Base-by-base conservation (phyloP, 139 green algal genomes). In the Tetradesmus lagerheimii region DNA sequence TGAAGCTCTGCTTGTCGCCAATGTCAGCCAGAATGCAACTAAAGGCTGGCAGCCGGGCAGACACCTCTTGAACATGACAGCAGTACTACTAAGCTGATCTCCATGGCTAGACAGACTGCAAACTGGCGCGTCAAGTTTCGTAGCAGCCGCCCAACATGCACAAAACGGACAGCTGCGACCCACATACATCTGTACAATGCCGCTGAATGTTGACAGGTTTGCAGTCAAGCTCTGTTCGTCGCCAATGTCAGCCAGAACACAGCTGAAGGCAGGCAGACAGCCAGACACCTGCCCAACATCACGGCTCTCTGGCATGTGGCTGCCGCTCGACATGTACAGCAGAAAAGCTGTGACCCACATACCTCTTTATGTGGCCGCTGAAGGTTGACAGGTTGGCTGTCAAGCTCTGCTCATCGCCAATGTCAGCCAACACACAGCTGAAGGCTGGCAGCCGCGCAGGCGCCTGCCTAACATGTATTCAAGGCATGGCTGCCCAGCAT, bases 191-290 rank as follows among this genome's bases (percentile, higher is more conserved):
- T 99, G 98, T n/a, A n/a, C n/a, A n/a, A n/a, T n/a, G 29, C 96
- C 97, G n/a, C 91, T 96, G 91, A 99, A 99, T 11, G 98, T 99
- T 4, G 98, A 99, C 62, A 99, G 91, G 83, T 93, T 98, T 80
- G 97, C 94, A 0, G 93, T 95, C 12, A 99, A 94, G 79, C 93
- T 97, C 84, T 96, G 94, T 85, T 95, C 93, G 71, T 98, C 96
- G 0, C 97, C 97, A 77, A 99, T 98, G 89, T 99, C 98, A 0
- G 97, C 97, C 15, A 99, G 95, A 34, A 99, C 95, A 0, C 80
- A 66, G 35, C 39, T 91, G 93, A 96, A 99, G n/a, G n/a, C n/a
- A n/a, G n/a, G n/a, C n/a, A n/a, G n/a, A n/a, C n/a, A n/a, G n/a
- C n/a, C n/a, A n/a, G n/a, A n/a, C n/a, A n/a, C n/a, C n/a, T n/a